Conservation (phyloP, 148 eudicot species). For the Vaccinium vitisidaea region DNA sequence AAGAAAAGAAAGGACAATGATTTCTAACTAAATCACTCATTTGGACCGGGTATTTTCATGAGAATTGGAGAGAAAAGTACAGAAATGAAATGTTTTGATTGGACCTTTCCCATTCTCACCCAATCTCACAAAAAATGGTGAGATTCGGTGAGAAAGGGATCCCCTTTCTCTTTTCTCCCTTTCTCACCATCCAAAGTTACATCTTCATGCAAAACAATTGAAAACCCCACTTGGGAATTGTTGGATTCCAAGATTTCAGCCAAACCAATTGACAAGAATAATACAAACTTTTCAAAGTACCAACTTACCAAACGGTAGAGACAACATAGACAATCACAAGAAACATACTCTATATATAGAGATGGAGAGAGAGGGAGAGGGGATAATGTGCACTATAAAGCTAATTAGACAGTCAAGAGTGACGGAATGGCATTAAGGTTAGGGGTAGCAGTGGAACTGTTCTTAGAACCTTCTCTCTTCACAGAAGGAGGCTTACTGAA, state of each 20-base stretch:
- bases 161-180: no score
- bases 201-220: not conserved
- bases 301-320: not conserved
- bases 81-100: no score
- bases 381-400: not conserved
- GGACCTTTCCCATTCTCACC: no score
- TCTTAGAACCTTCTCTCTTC: slow-evolving; percentile 23
- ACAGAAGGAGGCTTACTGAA: slow-evolving; percentile 42
- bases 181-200: not conserved
- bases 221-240: not conserved
- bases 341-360: not conserved
- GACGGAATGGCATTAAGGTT: slow-evolving; percentile 78
- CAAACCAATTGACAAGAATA: slow-evolving; percentile 1
- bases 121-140: no score
- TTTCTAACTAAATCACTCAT: no score
- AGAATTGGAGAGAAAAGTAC: no score
- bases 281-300: not conserved
- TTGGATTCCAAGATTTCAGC: slow-evolving; percentile 4
- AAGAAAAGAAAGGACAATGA: no score
- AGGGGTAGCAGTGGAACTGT: slow-evolving; percentile 11
- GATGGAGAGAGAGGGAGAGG: not conserved
- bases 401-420: slow-evolving; percentile 44
- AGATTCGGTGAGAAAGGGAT: no score
- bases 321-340: not conserved
- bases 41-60: no score